phyloP scores from a whole-genome alignment of 108 stramenopile genomes.

The Conticribra weissflogii region DNA sequence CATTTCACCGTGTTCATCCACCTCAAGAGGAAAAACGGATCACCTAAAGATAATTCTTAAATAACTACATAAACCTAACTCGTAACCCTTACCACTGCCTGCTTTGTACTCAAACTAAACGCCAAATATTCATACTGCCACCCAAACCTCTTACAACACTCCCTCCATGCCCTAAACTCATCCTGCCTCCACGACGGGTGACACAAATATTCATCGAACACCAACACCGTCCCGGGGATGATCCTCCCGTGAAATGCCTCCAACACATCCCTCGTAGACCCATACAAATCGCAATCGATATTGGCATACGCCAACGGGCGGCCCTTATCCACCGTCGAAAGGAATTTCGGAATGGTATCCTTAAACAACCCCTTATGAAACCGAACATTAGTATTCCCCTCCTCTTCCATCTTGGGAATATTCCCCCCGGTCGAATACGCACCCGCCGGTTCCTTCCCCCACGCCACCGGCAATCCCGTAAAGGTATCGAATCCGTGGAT shows the following conservation, averaged over 20 bases:
- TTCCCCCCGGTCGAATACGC: conserved; percentile 81
- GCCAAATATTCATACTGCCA: conserved; percentile 89
- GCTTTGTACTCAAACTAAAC: conserved; percentile 81
- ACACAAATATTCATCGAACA: conserved; percentile 87
- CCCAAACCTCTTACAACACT: conserved; percentile 87
- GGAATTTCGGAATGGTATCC: conserved; percentile 75
- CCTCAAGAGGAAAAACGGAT: no score
- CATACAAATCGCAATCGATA: conserved; percentile 88
- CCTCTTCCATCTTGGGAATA: conserved; percentile 61
- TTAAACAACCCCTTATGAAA: conserved; percentile 85
- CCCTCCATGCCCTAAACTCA: conserved; percentile 86
- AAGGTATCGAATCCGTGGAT: conserved; percentile 92
- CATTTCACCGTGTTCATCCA: no score
- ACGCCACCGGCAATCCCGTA: conserved; percentile 84
- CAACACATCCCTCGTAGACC: conserved; percentile 76
- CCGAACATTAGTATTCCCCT: conserved; percentile 61
- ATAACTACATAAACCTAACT: no score
- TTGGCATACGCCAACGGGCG: conserved; percentile 82
- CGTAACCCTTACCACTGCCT: conserved; percentile 79
- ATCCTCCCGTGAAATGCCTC: conserved; percentile 78
- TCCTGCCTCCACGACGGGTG: conserved; percentile 88
- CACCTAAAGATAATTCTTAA: no score
- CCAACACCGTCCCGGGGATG: conserved; percentile 77
- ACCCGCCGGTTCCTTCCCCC: conserved; percentile 82
- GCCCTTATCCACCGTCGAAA: conserved; percentile 56